Evolutionary conservation across 176 grass and related monocot genomes (phyloP), one percentile per base, ranked within the genome.

Genomic region (Oropetium thomaeum): DNA sequence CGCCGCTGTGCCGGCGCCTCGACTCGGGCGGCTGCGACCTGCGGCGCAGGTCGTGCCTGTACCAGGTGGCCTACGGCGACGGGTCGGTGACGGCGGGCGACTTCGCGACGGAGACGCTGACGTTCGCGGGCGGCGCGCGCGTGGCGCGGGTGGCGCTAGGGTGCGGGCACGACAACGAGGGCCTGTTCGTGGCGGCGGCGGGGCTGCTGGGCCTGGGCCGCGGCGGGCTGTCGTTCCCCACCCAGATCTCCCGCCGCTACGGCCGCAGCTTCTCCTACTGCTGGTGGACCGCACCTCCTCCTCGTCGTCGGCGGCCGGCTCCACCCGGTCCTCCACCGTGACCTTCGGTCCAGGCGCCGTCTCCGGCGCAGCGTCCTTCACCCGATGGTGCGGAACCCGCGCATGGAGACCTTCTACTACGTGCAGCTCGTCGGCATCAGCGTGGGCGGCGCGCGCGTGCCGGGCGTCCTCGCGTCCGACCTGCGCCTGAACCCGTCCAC

Each of bases 31-130:
- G 95, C 17, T 99, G 96, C 43, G 87, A 99, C 84, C 70, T 90
- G 23, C 88, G 87, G 23, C 91, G 87, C 38, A 35, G 35, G 33
- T 79, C 89, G 22, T 99, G 96, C 89, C 72, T 90, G 23, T 99
- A 99, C 84, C 89, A 92, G 84, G 96, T 99, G 17, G 88, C 96
- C 1, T 98, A 98, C 79, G 91, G 96, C 12, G 96, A 98, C 70
- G 96, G 96, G 5, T 98, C 96, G 28, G 35, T 98, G 53, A 98
- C 96, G 6, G 72, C 84, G 0, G 91, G 96, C 23, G 84, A 98
- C 38, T 91, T 94, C 49, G 91, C 86, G 2, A 98, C 82, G 10
- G 96, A 98, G 78, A 95, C 91, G 8, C 88, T 98, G 5, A 92
- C 84, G 27, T 98, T 98, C 82, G 55, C 84, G 16, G 78, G 89